Conservation (phyloP, 1,284 basidiomycete genomes). For the Schizopora paradoxa region DNA sequence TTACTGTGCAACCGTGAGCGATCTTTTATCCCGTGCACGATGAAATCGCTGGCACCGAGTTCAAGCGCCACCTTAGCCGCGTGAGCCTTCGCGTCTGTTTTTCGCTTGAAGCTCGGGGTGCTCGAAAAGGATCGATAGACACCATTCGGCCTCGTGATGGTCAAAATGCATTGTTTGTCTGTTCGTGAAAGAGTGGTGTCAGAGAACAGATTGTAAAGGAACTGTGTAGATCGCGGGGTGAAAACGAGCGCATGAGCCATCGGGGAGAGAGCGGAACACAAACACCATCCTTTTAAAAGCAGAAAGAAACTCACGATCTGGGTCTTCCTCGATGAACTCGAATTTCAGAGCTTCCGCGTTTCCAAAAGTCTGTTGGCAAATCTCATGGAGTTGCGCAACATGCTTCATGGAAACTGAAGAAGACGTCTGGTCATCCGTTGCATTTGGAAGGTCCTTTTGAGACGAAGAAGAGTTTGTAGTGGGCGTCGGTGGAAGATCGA, state of each 20-base stretch:
- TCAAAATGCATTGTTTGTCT: constrained; percentile 56
- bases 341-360: constrained; percentile 36
- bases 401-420: constrained; percentile 18
- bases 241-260: neutral
- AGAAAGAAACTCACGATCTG: constrained; percentile 27
- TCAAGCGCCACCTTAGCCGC: constrained; percentile 50
- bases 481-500: constrained; percentile 2
- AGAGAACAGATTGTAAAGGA: neutral
- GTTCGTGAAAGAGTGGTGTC: constrained; percentile 1
- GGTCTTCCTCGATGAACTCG: constrained; percentile 38
- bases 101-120: constrained; percentile 35
- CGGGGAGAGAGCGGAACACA: neutral
- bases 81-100: constrained; percentile 45
- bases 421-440: neutral
- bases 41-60: constrained; percentile 54
- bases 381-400: constrained; percentile 36
- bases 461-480: no score
- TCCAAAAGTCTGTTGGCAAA: constrained; percentile 39
- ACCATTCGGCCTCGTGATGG: constrained; percentile 50
- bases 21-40: constrained; percentile 38
- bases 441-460: constrained; percentile 4
- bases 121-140: constrained; percentile 46
- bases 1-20: constrained; percentile 29
- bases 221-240: neutral
- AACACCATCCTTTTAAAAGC: neutral